Conservation (phyloP, 805 yeast genomes). For the Saccharomycopsis amapae region DNA sequence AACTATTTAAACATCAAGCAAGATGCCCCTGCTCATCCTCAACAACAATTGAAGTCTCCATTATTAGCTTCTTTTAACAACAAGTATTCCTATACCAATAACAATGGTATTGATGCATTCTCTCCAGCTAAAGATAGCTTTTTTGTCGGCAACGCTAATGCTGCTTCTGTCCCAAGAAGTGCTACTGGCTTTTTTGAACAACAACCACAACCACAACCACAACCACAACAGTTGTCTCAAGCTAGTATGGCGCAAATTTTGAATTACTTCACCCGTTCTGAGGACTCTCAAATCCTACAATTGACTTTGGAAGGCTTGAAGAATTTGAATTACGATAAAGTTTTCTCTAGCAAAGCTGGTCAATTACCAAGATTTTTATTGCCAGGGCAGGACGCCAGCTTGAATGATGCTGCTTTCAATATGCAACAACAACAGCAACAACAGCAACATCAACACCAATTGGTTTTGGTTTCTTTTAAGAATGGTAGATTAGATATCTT, state of each 20-base stretch:
- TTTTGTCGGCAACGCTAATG: slow-evolving; percentile 2
- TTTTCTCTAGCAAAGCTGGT: slow-evolving; percentile 23
- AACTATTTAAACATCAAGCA: slow-evolving; percentile 10
- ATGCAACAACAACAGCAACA: slow-evolving; percentile 11
- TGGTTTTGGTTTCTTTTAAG: slow-evolving; percentile 68
- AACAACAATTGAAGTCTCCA: slow-evolving; percentile 15
- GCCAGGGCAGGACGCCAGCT: slow-evolving; percentile 13
- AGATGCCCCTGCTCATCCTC: neutral
- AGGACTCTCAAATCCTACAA: slow-evolving; percentile 15
- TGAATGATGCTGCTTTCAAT: slow-evolving; percentile 7
- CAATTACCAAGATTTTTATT: slow-evolving; percentile 20
- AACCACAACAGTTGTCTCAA: neutral
- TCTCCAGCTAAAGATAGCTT: neutral
- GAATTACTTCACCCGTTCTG: slow-evolving; percentile 11
- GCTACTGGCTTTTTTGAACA: neutral
- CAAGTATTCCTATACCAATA: slow-evolving; percentile 5
- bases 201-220: slow-evolving; percentile 15
- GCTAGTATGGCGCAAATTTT: slow-evolving; percentile 7
- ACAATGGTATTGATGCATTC: slow-evolving; percentile 1
- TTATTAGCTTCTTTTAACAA: slow-evolving; percentile 6
- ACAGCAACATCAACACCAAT: slow-evolving; percentile 25
- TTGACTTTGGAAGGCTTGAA: slow-evolving; percentile 13
- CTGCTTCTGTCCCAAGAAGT: slow-evolving; percentile 8
- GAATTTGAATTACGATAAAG: slow-evolving; percentile 23
- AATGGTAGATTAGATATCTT: slow-evolving; percentile 76